phyloP scores from a whole-genome alignment of 192 early-diverging fungal genomes.

The Umbelopsis sp. region DNA sequence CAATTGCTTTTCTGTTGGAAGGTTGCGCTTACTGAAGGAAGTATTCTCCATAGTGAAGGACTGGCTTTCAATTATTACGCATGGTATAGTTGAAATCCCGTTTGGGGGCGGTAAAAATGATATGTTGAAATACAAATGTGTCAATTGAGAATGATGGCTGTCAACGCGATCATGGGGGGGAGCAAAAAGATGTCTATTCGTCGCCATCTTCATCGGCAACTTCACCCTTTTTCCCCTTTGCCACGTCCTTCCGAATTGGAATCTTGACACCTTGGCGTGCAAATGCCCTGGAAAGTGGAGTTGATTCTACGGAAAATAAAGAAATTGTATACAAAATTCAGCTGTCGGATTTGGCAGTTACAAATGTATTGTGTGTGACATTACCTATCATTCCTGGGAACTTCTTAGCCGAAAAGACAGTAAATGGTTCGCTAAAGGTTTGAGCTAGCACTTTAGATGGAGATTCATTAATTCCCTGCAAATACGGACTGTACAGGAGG shows the following conservation, averaged over 20 bases:
- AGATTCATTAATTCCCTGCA: not conserved
- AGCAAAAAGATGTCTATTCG: not conserved
- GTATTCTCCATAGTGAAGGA: not conserved
- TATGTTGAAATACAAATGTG: too few relatives aligned
- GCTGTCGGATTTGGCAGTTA: too few relatives aligned
- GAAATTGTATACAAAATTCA: too few relatives aligned
- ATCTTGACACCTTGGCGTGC: constrained; percentile 22
- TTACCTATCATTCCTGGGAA: constrained; percentile 15
- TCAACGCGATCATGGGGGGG: too few relatives aligned
- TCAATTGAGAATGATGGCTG: too few relatives aligned
- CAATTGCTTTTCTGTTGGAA: constrained; percentile 3
- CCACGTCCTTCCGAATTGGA: constrained; percentile 18
- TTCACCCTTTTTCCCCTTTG: not conserved
- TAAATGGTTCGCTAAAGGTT: constrained; percentile 2
- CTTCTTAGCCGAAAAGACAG: constrained; percentile 9
- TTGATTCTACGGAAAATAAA: constrained; percentile 4
- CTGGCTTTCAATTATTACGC: not conserved
- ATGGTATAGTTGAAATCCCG: too few relatives aligned
- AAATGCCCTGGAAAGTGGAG: constrained; percentile 15
- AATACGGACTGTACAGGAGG: not conserved
- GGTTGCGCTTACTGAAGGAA: not conserved
- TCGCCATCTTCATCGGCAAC: not conserved
- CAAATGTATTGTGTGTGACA: too few relatives aligned
- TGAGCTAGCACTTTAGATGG: not conserved
- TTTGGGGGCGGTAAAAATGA: too few relatives aligned